phyloP scores from a whole-genome alignment of 495 filamentous ascomycete species.

The Podospora appendiculata region DNA sequence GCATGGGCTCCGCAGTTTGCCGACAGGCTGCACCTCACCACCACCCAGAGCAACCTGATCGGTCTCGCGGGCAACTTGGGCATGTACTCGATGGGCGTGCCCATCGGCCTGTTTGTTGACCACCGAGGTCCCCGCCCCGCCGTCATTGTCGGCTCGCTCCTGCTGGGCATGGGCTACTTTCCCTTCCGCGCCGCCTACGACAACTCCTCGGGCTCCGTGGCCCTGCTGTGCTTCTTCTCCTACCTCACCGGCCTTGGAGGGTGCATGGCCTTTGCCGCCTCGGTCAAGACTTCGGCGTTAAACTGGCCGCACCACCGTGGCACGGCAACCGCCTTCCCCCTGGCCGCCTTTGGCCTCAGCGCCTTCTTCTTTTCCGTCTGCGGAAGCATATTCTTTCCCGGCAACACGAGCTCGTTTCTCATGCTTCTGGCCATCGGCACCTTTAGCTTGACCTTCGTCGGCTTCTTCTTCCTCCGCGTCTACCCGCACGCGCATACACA shows the following conservation, averaged over 20 bases:
- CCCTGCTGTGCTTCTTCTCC: constrained; percentile 69
- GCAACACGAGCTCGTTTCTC: constrained; percentile 72
- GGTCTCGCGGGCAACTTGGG: constrained; percentile 88
- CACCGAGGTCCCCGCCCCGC: constrained; percentile 69
- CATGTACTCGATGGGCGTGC: constrained; percentile 90
- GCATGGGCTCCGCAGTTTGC: constrained; percentile 97
- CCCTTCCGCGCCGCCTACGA: constrained; percentile 63
- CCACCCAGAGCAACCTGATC: constrained; percentile 86
- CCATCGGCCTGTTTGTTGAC: constrained; percentile 83
- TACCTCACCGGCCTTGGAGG: constrained; percentile 82
- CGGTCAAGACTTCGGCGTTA: constrained; percentile 80
- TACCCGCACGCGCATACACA: constrained; percentile 42
- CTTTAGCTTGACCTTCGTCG: constrained; percentile 59
- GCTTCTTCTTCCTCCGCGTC: constrained; percentile 76
- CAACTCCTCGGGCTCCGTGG: constrained; percentile 55
- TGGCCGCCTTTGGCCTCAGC: constrained; percentile 89
- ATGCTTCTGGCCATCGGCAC: constrained; percentile 77
- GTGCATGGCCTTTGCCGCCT: constrained; percentile 75
- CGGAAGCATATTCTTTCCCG: constrained; percentile 72
- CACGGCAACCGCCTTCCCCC: constrained; percentile 86
- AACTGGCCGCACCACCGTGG: constrained; percentile 91
- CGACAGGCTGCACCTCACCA: constrained; percentile 71
- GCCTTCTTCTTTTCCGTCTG: constrained; percentile 90
- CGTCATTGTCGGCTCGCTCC: constrained; percentile 62
- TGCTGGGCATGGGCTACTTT: constrained; percentile 71